A percentile compares a stretch with the other conserved stretches of the same genome.
Evolutionary conservation across 2,329 filamentous ascomycete species (phyloP).

Genomic region (Xylariomycetidae sp.): DNA sequence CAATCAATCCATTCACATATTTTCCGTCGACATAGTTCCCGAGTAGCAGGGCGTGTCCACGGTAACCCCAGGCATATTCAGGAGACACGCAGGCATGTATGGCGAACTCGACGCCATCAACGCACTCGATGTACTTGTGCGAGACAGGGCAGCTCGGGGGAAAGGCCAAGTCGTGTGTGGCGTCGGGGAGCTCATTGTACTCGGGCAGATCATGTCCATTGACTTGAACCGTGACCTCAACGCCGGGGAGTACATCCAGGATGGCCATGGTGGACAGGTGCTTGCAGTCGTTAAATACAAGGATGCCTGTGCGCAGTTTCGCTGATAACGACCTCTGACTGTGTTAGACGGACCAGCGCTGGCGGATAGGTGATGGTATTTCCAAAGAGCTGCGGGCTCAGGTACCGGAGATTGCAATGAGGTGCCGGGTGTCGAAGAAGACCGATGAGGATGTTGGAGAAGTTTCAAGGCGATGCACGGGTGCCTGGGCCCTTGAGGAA

Average conservation of each 20-base stretch:
- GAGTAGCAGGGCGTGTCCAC: conserved; percentile 7
- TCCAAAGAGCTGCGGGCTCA: too few species aligned
- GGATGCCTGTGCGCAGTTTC: too few species aligned
- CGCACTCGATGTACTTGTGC: conserved; percentile 26
- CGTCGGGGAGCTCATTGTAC: conserved; percentile 17
- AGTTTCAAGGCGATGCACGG: too few species aligned
- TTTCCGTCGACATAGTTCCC: conserved; percentile 18
- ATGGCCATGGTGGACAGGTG: conserved; percentile 20
- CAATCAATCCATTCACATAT: background rate
- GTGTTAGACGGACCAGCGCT: too few species aligned
- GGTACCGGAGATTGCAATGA: too few species aligned
- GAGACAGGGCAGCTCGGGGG: conserved; percentile 10
- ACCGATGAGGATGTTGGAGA: too few species aligned
- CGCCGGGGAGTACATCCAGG: conserved; percentile 16
- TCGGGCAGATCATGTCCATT: conserved; percentile 16
- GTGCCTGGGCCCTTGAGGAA: too few species aligned
- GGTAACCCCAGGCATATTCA: conserved; percentile 18
- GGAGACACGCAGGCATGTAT: conserved; percentile 9
- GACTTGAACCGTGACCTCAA: conserved; percentile 18
- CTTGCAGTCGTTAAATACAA: too few species aligned
- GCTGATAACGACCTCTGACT: too few species aligned
- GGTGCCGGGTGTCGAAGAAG: too few species aligned
- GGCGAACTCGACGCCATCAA: conserved; percentile 20
- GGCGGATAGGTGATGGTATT: too few species aligned
- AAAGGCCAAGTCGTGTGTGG: background rate